Percentiles rank a stretch among this genome's conserved stretches.
Conservation (phyloP, 208 protist species). For the Wallacemonas sp. region DNA sequence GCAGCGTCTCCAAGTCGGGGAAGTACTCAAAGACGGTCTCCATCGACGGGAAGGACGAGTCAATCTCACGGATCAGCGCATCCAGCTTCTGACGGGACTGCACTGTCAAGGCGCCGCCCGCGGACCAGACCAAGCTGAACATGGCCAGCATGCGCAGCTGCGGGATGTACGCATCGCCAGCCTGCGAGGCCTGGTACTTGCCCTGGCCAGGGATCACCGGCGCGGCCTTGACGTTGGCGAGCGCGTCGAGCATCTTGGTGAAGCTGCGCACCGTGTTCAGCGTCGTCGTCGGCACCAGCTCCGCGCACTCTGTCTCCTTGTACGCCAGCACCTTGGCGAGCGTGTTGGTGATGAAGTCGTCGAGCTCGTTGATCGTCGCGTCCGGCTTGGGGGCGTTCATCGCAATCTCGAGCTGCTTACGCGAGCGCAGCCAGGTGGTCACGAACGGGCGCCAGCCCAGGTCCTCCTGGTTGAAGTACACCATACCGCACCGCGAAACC, state of each 20-base stretch:
- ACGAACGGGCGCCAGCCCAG: constrained; percentile 96
- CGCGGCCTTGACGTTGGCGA: constrained; percentile 88
- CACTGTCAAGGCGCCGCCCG: constrained; percentile 93
- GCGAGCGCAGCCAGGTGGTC: constrained; percentile 92
- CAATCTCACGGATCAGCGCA: constrained; percentile 94
- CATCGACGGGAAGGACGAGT: constrained; percentile 94
- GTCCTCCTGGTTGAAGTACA: constrained; percentile 96
- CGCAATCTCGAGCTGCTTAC: constrained; percentile 81
- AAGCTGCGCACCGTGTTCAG: constrained; percentile 93
- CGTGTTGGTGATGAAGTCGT: constrained; percentile 88
- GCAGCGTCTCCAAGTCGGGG: constrained; percentile 87
- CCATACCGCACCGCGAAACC: constrained; percentile 98
- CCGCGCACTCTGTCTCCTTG: constrained; percentile 77
- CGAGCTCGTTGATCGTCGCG: constrained; percentile 77
- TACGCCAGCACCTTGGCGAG: constrained; percentile 80
- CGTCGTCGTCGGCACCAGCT: constrained; percentile 90
- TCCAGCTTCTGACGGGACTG: constrained; percentile 93
- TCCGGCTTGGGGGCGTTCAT: constrained; percentile 93
- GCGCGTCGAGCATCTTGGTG: constrained; percentile 94
- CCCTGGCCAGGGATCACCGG: constrained; percentile 61
- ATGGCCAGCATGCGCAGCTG: constrained; percentile 95
- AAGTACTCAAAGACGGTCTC: constrained; percentile 98
- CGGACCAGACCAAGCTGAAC: constrained; percentile 96
- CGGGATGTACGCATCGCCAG: constrained; percentile 87
- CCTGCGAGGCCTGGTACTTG: constrained; percentile 78